Base-by-base conservation (phyloP, 2,329 filamentous ascomycete genomes). In the Shiraia bambusicola region DNA sequence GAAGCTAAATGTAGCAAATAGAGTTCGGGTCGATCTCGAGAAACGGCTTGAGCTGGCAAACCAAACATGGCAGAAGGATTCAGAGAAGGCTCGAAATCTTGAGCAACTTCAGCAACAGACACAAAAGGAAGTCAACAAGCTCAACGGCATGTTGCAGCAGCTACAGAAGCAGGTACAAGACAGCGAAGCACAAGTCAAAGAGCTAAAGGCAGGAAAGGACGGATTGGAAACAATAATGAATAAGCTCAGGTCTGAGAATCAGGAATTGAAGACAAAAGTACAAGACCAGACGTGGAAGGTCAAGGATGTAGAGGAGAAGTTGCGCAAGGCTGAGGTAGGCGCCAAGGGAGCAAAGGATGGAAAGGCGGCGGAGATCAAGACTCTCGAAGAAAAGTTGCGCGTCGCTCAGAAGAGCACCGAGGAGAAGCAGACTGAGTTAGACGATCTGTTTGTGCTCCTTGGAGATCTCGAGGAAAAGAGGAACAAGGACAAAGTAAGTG, bases 251-350 rank as follows among this genome's bases (percentile, higher is more conserved):
- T 25, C 42, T 3, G 46, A 52, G 10, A 41, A 46, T 25, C 54
- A 54, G 7, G 47, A 51, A 1, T 43, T 58, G 10, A 60, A 58
- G 12, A 72, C 73, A 14, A 74, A 77, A 38, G 59, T 72, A 14
- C 72, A 74, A 52, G 71, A 67, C 13, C 53, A 63, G 33, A 63
- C 57, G 2, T 69, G 64, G 64, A 67, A 73, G 41, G 61, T 71
- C 29, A 73, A 72, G 28, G 76, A 79, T 33, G 69, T 69, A 11
- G 72, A 76, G 36, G 66, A 76, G 31, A 76, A 74, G 54, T 59
- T 71, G 40, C 67, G 52, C 6, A 64, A 65, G 34, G 54, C 55
- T 1, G 49, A 52, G 12, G 28, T 28, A 11, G 42, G 17, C 10
- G 19, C 14, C 25, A 54, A 51, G 26, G 26, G 34, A 4, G 25